Conservation (phyloP, 1,284 basidiomycete genomes). For the Caloboletus inedulis region DNA sequence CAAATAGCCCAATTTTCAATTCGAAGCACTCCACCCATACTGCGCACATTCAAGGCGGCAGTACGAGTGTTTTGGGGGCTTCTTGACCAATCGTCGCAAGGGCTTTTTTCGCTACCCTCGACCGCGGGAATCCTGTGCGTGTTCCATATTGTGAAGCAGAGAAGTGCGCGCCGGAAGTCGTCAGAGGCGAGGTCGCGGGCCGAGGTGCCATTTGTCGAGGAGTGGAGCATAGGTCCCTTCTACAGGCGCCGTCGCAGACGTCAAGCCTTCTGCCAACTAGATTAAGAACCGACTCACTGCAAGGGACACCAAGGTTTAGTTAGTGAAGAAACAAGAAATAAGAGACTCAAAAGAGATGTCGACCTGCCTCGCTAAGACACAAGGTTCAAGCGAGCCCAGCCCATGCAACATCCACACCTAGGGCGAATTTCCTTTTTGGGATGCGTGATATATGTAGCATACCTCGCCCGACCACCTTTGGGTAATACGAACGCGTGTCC, state of each 20-base stretch:
- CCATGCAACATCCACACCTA: constrained; percentile 21
- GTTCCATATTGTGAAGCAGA: constrained; percentile 26
- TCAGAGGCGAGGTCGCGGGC: constrained; percentile 13
- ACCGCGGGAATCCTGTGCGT: constrained; percentile 32
- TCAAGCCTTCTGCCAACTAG: not conserved
- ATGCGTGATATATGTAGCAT: not conserved
- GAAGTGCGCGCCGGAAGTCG: constrained; percentile 20
- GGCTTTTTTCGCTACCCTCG: constrained; percentile 20
- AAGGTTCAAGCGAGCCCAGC: not conserved
- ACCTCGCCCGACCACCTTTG: not conserved
- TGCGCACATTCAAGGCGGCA: constrained; percentile 16
- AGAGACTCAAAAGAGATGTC: not conserved
- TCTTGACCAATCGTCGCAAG: constrained; percentile 24
- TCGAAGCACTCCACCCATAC: constrained; percentile 25
- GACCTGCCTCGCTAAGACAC: constrained; percentile 1
- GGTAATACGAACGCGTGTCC: constrained; percentile 15
- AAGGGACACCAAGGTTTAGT: not conserved
- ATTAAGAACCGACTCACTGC: constrained; percentile 6
- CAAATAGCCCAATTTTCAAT: constrained; percentile 31
- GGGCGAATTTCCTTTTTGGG: constrained; percentile 26
- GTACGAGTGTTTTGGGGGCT: constrained; percentile 5
- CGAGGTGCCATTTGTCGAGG: constrained; percentile 17
- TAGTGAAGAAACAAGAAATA: not conserved
- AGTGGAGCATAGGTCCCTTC: constrained; percentile 18
- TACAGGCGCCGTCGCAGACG: constrained; percentile 2